Conservation (phyloP, 2,329 filamentous ascomycete genomes). For the Sclerotinia sclerotiorum region DNA sequence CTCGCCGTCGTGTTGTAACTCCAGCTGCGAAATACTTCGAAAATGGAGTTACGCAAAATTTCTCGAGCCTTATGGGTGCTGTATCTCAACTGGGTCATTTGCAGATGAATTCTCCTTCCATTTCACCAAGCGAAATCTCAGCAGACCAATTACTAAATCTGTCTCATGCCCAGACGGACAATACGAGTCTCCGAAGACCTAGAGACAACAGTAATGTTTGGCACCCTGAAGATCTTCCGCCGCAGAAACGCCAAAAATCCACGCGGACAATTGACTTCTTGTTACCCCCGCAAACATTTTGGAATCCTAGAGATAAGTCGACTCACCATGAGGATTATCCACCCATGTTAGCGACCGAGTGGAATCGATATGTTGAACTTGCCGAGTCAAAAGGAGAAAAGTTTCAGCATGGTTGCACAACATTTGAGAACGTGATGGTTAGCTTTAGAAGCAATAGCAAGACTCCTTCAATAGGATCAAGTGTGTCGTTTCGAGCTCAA, state of each 20-base stretch:
- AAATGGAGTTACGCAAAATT: constrained; percentile 18
- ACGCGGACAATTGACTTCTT: constrained; percentile 59
- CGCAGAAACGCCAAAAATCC: constrained; percentile 52
- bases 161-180: constrained; percentile 24
- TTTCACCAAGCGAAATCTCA: constrained; percentile 21
- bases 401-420: constrained; percentile 56
- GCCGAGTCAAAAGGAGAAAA: constrained; percentile 52
- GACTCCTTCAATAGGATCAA: constrained; percentile 35
- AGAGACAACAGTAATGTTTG: constrained; percentile 36
- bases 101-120: constrained; percentile 39
- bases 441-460: constrained; percentile 35
- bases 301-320: constrained; percentile 52
- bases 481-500: constrained; percentile 29
- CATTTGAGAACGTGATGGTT: constrained; percentile 37
- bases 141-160: constrained; percentile 25
- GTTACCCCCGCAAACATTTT: constrained; percentile 57
- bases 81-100: constrained; percentile 40
- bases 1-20: constrained; percentile 8
- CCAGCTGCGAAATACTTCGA: constrained; percentile 22
- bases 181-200: constrained; percentile 37
- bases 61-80: constrained; percentile 39
- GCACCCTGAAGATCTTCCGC: constrained; percentile 39
- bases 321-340: constrained; percentile 64
- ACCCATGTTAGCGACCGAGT: constrained; percentile 61
- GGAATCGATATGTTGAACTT: constrained; percentile 54